Evolutionary conservation across 257 asterid genomes (phyloP).

Genomic region (Fraxinus pennsylvanica): DNA sequence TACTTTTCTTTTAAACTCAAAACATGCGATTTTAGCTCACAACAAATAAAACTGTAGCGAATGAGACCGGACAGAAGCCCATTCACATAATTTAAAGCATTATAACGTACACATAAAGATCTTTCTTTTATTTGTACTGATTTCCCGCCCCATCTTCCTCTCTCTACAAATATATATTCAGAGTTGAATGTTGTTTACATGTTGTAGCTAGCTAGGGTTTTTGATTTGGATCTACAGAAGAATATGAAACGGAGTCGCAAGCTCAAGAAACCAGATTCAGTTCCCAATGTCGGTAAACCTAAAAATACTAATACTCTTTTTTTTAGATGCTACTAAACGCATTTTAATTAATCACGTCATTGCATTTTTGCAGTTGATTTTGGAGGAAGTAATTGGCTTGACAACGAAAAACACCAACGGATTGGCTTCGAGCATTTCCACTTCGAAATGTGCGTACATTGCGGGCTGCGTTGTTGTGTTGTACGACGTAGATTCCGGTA

Average conservation of each 20-base stretch:
- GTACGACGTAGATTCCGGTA: constrained; percentile 47
- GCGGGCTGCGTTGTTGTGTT: constrained; percentile 82
- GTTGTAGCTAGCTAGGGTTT: constrained; percentile 36
- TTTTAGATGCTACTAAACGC: neutral
- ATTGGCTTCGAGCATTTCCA: constrained; percentile 54
- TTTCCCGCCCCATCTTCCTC: constrained; percentile 48
- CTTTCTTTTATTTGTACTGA: constrained; percentile 32
- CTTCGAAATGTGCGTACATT: constrained; percentile 55
- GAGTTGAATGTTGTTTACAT: neutral
- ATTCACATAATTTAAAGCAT: constrained; percentile 1
- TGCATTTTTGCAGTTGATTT: constrained; percentile 40
- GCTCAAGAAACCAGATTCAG: constrained; percentile 35
- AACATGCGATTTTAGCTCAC: neutral
- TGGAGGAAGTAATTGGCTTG: constrained; percentile 67
- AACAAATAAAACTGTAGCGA: constrained; percentile 13
- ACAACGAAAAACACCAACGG: constrained; percentile 62
- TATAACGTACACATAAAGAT: constrained; percentile 23
- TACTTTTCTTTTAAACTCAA: neutral
- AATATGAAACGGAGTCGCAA: constrained; percentile 55
- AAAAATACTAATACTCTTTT: neutral
- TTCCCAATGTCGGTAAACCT: constrained; percentile 35
- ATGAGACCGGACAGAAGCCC: constrained; percentile 11
- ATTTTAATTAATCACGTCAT: neutral
- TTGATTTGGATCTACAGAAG: constrained; percentile 17
- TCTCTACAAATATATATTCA: constrained; percentile 27